phyloP scores from a whole-genome alignment of 2,329 filamentous ascomycete species.

The Cladosporium sp. region DNA sequence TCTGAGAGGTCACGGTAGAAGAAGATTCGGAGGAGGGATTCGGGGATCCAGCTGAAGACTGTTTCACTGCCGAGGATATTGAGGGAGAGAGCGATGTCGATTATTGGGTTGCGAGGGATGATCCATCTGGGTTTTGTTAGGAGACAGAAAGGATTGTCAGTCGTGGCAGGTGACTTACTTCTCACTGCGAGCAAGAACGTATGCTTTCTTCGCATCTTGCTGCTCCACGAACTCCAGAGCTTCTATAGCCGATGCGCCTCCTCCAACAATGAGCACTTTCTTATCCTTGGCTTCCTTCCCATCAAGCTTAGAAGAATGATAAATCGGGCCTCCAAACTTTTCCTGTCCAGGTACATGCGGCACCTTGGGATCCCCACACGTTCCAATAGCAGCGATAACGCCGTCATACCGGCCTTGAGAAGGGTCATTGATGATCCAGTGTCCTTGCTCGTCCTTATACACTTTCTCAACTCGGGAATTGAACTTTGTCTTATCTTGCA shows the following conservation, averaged over 20 bases:
- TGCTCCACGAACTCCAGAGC: slow-evolving; percentile 72
- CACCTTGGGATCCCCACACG: slow-evolving; percentile 73
- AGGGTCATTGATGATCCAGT: slow-evolving; percentile 73
- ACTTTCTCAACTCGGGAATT: slow-evolving; percentile 64
- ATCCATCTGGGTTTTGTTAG: slow-evolving; percentile 45
- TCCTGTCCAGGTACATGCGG: slow-evolving; percentile 58
- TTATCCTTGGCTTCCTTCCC: slow-evolving; percentile 69
- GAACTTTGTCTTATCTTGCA: slow-evolving; percentile 68
- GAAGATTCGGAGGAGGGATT: slow-evolving; percentile 66
- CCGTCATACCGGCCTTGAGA: slow-evolving; percentile 71
- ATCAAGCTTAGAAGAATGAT: slow-evolving; percentile 71
- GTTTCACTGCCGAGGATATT: slow-evolving; percentile 72
- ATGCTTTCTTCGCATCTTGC: slow-evolving; percentile 61
- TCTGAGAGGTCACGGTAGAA: slow-evolving; percentile 79
- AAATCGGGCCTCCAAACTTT: slow-evolving; percentile 65
- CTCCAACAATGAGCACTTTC: slow-evolving; percentile 70
- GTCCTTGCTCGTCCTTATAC: slow-evolving; percentile 61
- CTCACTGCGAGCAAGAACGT: slow-evolving; percentile 60
- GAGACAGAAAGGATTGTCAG: not conserved
- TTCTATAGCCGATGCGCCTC: slow-evolving; percentile 76
- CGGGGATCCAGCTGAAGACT: slow-evolving; percentile 63
- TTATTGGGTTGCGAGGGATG: slow-evolving; percentile 71
- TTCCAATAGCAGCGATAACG: slow-evolving; percentile 71
- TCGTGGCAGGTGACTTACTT: slow-evolving; percentile 14
- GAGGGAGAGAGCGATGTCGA: slow-evolving; percentile 67